Evolutionary conservation across 768 basidiomycete species (phyloP), one percentile per base, ranked within the genome.

Genomic region (Lepiota subincarnata): DNA sequence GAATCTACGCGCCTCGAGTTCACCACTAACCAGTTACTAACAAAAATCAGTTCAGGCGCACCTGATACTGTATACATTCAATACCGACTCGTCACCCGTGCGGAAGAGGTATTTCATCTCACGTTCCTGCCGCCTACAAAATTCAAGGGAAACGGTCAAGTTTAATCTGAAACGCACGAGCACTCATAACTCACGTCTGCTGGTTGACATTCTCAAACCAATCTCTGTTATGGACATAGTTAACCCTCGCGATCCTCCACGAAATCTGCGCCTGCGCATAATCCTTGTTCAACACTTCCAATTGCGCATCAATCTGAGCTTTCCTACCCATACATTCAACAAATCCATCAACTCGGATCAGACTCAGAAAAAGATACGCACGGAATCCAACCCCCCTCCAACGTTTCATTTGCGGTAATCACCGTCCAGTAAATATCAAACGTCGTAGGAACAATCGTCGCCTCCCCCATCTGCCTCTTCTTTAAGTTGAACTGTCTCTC

Each of bases 151-250:
- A 35, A 16, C 14, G 4, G 18, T 34, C 31, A 38, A 11, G 11
- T 44, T 19, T 14, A 2, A n/a, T n/a, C n/a, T n/a, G 18, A 16
- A 26, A 4, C 10, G n/a, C 10, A 35, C 10, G 20, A 40, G 41
- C 13, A 3, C 8, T 13, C 1, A 46, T 20, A 20, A 65, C 62
- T 38, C 57, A 67, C 60, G 63, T 54, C 12, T 60, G 59, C 26
- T 66, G 65, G 16, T 65, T 65, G 35, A 68, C 68, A 26, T 64
- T 63, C 58, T 68, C 65, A 60, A 75, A 77, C 78, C 78, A 80
- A 55, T 72, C 64, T 20, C 59, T 49, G 61, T 72, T 76, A 52
- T 70, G 54, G 24, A 75, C 73, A 51, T 73, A 66, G 16, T 70
- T 69, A 5, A 70, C 71, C 31, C 59, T 60, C 13, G 63, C 65